Evolutionary conservation across 116 monocot genomes (phyloP), one percentile per base, ranked within the genome.

Genomic region (Posidonia oceanica): DNA sequence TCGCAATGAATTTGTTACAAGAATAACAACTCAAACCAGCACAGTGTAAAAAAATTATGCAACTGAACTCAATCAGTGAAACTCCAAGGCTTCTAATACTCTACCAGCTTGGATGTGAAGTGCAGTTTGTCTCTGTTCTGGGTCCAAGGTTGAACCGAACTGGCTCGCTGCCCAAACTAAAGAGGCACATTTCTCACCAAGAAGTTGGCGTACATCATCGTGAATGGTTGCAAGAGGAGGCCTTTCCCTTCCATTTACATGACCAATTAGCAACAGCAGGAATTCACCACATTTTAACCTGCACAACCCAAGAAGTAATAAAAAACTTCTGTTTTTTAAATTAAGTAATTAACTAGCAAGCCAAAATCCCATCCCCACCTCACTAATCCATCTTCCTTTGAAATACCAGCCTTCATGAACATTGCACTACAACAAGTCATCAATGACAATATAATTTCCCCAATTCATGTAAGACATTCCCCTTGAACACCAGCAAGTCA

Each of bases 241-340:
- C 57, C 74, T 75, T 44, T 89, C 82, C 36, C 67, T 85, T 76
- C 83, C 80, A 80, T 90, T 80, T 42, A 92, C 77, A 65, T 89
- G 89, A 2, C 97, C 97, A n/a, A 89, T 82, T 13, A 97, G 74
- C 68, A 97, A 71, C 41, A 97, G 70, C 39, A 98, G 76, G 71
- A 98, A 98, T 71, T 98, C 97, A n/a, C 81, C 89, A 71, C 90
- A 87, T 78, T 89, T 92, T 66, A 98, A 84, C 81, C 97, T 92
- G 81, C 41, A 4, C 8, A 48, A 48, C 7, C 48, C 48, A 23
- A 22, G n/a, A 53, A 41, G 36, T 10, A 22, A 69, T 10, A 20
- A 16, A 69, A 36, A 15, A 69, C 4, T 29, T 29, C 29, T 29
- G 29, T 29, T 29, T 1, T 29, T 29, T 29, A 29, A 29, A 29